Evolutionary conservation across 768 basidiomycete genomes (phyloP).

Genomic region (Psilocybe sp.): DNA sequence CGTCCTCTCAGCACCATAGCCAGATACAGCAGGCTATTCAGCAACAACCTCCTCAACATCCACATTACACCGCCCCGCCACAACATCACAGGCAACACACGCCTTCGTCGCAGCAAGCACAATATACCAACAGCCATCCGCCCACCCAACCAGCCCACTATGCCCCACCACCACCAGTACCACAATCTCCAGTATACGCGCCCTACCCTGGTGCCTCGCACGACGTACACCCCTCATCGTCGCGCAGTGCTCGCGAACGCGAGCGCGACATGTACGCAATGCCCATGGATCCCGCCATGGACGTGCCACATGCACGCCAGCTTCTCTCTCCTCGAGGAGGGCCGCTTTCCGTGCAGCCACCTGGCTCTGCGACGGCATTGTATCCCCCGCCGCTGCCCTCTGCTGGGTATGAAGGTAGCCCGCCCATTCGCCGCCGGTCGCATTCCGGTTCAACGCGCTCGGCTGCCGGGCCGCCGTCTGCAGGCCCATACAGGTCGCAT

Average conservation of each 20-base stretch:
- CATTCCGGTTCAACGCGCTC: slow-evolving; percentile 48
- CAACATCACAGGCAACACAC: background rate
- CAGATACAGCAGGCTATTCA: too few species aligned
- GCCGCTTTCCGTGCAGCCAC: background rate
- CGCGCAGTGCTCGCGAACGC: slow-evolving; percentile 30
- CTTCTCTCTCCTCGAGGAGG: background rate
- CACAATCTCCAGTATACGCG: too few species aligned
- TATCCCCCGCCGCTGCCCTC: background rate
- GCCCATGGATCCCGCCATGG: slow-evolving; percentile 43
- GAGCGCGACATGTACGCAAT: slow-evolving; percentile 49
- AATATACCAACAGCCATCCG: background rate
- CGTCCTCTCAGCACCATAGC: slow-evolving; percentile 21
- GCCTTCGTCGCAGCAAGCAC: background rate
- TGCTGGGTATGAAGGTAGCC: slow-evolving; percentile 23
- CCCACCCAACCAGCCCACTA: background rate
- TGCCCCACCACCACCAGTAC: background rate
- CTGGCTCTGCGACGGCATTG: background rate
- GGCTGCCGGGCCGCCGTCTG: slow-evolving; percentile 25
- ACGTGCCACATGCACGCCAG: slow-evolving; percentile 3
- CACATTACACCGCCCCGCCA: slow-evolving; percentile 21
- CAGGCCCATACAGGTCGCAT: too few species aligned
- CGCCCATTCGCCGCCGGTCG: slow-evolving; percentile 45
- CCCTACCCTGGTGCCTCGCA: background rate
- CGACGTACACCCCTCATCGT: slow-evolving; percentile 10
- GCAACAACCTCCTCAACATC: slow-evolving; percentile 4